Conservation (phyloP, 129 eudicot species). For the Solidago caesia region DNA sequence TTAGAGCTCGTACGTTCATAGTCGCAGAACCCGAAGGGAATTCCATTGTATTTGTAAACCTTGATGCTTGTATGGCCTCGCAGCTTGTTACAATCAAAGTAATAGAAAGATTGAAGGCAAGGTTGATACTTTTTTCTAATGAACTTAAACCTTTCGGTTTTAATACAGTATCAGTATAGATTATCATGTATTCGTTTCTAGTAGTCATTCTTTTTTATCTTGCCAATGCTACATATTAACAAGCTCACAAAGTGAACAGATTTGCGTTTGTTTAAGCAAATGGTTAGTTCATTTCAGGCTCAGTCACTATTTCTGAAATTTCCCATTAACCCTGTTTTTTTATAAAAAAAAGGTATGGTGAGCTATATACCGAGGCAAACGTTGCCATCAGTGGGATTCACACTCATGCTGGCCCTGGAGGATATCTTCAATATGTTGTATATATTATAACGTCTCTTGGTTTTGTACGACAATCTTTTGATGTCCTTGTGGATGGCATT, state of each 20-base stretch:
- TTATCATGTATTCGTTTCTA: too few relatives aligned
- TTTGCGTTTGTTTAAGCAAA: not conserved
- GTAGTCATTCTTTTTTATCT: not conserved
- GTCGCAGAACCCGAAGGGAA: constrained; percentile 47
- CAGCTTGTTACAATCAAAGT: constrained; percentile 90
- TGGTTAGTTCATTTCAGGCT: not conserved
- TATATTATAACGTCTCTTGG: constrained; percentile 96
- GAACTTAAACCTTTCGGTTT: not conserved
- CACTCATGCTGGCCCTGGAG: constrained; percentile 99
- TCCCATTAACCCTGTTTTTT: not conserved
- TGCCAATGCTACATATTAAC: not conserved
- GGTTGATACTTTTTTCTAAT: constrained; percentile 34
- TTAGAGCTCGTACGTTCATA: constrained; percentile 61
- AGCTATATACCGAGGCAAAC: constrained; percentile 75
- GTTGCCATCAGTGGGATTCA: constrained; percentile 98
- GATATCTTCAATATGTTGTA: constrained; percentile 93
- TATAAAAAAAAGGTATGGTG: constrained; percentile 60
- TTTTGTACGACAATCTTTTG: constrained; percentile 87
- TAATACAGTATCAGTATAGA: not conserved
- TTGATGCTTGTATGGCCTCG: constrained; percentile 99
- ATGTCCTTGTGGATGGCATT: constrained; percentile 92
- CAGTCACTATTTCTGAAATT: not conserved
- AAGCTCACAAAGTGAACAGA: not conserved
- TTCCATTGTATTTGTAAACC: constrained; percentile 69
- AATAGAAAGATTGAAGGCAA: constrained; percentile 84